phyloP scores from a whole-genome alignment of 1,139 yeast genomes.

The Magnusiomyces paraingens region DNA sequence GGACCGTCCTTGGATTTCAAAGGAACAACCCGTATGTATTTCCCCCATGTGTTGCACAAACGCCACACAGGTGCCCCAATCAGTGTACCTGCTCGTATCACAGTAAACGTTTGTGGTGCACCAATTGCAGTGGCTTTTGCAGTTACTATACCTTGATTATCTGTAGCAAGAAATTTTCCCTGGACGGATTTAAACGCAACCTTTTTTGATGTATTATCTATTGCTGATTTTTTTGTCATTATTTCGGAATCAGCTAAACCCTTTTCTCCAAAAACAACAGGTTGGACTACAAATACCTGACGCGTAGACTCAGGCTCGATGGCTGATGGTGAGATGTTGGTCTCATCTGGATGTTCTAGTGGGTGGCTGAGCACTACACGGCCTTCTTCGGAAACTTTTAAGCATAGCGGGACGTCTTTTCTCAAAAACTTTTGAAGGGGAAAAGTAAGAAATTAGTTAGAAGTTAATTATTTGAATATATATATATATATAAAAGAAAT shows the following conservation, averaged over 20 bases:
- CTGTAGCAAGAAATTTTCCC: slow-evolving; percentile 33
- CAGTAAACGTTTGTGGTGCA: slow-evolving; percentile 32
- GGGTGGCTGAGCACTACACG: too few relatives aligned
- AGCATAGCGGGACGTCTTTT: background rate
- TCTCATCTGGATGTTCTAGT: too few relatives aligned
- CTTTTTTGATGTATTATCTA: slow-evolving; percentile 14
- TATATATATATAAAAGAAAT: background rate
- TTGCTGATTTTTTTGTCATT: slow-evolving; percentile 10
- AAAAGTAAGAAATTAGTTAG: slow-evolving; percentile 3
- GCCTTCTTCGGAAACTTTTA: too few relatives aligned
- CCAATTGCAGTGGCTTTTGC: slow-evolving; percentile 38
- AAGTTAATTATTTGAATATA: background rate
- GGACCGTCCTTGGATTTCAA: background rate
- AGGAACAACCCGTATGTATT: slow-evolving; percentile 7
- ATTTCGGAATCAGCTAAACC: slow-evolving; percentile 17
- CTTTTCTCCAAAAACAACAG: slow-evolving; percentile 23
- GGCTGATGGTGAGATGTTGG: slow-evolving; percentile 9
- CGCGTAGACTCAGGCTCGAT: slow-evolving; percentile 35
- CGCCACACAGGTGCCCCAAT: background rate
- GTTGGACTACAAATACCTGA: slow-evolving; percentile 37
- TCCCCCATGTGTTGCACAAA: slow-evolving; percentile 18
- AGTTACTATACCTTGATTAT: slow-evolving; percentile 24
- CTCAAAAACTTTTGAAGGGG: slow-evolving; percentile 24
- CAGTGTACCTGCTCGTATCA: slow-evolving; percentile 14
- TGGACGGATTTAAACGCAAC: slow-evolving; percentile 33